Evolutionary conservation across 495 filamentous ascomycete species (phyloP).

Genomic region (Penicillium ochrochloron): DNA sequence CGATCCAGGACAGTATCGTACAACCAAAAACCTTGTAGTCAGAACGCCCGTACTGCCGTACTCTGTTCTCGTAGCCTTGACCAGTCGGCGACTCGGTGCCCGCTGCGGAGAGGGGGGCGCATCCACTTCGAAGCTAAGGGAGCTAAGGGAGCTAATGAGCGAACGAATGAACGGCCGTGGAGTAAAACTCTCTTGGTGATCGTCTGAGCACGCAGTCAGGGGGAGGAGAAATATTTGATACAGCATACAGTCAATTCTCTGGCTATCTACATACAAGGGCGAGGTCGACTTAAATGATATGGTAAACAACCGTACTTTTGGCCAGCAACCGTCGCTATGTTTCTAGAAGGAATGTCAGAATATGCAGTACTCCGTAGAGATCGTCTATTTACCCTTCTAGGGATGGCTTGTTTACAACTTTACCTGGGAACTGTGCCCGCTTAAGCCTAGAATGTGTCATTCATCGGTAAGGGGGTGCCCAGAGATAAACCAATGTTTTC

Average conservation of each 20-base stretch:
- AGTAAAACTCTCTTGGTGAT: constrained; percentile 10
- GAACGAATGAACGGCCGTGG: constrained; percentile 1
- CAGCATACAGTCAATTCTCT: neutral
- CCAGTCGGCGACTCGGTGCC: constrained; percentile 8
- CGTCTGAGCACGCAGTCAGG: constrained; percentile 6
- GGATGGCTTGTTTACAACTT: constrained; percentile 6
- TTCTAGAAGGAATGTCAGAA: constrained; percentile 19
- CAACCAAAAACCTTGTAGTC: constrained; percentile 1
- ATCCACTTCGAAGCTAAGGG: constrained; percentile 14
- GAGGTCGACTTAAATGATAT: neutral
- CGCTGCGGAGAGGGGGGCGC: neutral
- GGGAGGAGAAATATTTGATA: neutral
- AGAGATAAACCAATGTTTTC: neutral
- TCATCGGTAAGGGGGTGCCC: neutral
- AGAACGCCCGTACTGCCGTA: neutral
- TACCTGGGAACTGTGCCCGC: too few relatives aligned
- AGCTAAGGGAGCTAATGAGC: neutral
- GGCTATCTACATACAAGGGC: neutral
- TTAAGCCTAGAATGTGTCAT: constrained; percentile 20
- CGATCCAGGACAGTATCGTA: constrained; percentile 9
- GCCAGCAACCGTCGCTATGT: constrained; percentile 17
- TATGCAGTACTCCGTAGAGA: neutral
- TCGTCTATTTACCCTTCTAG: constrained; percentile 12
- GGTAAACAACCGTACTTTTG: constrained; percentile 5
- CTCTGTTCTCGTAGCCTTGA: neutral